Evolutionary conservation across 257 asterid species (phyloP), one percentile per base, ranked within the genome.

Genomic region (Scutellaria galericulata): DNA sequence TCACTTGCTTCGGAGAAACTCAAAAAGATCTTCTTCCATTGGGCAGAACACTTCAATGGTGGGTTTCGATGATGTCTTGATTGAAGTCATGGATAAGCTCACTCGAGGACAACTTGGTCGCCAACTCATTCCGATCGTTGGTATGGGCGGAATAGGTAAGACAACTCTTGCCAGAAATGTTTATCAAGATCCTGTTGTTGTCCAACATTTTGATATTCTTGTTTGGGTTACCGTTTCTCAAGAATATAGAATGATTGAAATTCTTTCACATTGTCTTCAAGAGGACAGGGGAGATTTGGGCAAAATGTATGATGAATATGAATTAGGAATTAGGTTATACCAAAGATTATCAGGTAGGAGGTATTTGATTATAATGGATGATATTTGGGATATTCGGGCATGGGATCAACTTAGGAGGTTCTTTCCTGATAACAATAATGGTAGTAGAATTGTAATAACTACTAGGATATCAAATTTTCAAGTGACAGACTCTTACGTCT

Each of bases 221-320:
- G 56, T 15, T 11, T 69, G 74, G 74, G 46, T 12, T 55, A 69
- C 74, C 0, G 14, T 70, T 24, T 42, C 75, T 24, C 75, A 70
- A 70, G 1, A 45, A 2, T 57, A 12, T 57, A 7, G 12, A 6
- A 13, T 5, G 2, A 45, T 3, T 5, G 48, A 27, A 57, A 27
- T 27, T 27, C 66, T 70, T 44, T 7, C 6, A 2, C 18, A 44
- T 0, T 6, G 45, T 5, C 15, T 70, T n/a, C 47, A 7, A 53
- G n/a, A 53, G 11, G 35, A 7, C 6, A 42, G 7, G 13, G 53
- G 39, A 44, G 5, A 42, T 18, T 20, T 10, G 69, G 22, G 20
- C n/a, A 0, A 7, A 0, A 7, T 7, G 45, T 1, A 31, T 31
- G 14, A 20, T 13, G 31, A 12, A 13, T 0, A 4, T 13, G 71